Conservation (phyloP, 2,329 filamentous ascomycete species). For the Colletotrichum sublineola region DNA sequence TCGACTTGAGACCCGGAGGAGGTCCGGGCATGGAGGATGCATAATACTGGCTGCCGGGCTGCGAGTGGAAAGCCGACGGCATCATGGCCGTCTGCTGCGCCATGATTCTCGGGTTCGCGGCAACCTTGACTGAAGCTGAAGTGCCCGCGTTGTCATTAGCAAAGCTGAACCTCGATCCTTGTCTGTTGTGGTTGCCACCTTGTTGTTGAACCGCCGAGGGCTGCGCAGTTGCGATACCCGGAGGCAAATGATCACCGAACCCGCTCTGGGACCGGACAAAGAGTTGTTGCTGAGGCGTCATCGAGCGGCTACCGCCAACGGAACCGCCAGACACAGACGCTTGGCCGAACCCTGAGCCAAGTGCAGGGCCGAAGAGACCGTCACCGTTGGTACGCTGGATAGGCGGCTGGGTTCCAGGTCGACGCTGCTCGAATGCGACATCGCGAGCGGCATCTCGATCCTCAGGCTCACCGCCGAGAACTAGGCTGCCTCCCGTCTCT, state of each 20-base stretch:
- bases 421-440: constrained; percentile 67
- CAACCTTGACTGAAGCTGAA: constrained; percentile 77
- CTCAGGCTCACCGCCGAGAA: constrained; percentile 93
- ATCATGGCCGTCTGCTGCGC: constrained; percentile 91
- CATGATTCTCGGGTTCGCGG: constrained; percentile 84
- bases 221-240: constrained; percentile 67
- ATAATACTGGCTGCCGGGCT: constrained; percentile 80
- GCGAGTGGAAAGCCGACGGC: constrained; percentile 73
- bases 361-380: constrained; percentile 66
- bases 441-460: constrained; percentile 74
- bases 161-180: constrained; percentile 90
- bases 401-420: constrained; percentile 80
- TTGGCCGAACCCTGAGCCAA: constrained; percentile 63
- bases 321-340: constrained; percentile 66
- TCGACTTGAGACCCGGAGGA: constrained; percentile 94
- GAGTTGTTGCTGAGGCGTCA: constrained; percentile 84
- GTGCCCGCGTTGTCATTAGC: constrained; percentile 78
- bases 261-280: constrained; percentile 74
- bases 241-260: constrained; percentile 72
- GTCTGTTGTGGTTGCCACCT: constrained; percentile 79
- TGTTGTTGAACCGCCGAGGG: constrained; percentile 68
- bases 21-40: constrained; percentile 89
- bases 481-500: constrained; percentile 86
- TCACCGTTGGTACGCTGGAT: constrained; percentile 74
- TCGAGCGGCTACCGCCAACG: constrained; percentile 73